Percentiles rank a stretch among this genome's conserved stretches.
These are phyloP conservation scores for Zygoascus sp. DNA, from an alignment of 1,139 yeast genomes.

Conservation along the genomic window DNA sequence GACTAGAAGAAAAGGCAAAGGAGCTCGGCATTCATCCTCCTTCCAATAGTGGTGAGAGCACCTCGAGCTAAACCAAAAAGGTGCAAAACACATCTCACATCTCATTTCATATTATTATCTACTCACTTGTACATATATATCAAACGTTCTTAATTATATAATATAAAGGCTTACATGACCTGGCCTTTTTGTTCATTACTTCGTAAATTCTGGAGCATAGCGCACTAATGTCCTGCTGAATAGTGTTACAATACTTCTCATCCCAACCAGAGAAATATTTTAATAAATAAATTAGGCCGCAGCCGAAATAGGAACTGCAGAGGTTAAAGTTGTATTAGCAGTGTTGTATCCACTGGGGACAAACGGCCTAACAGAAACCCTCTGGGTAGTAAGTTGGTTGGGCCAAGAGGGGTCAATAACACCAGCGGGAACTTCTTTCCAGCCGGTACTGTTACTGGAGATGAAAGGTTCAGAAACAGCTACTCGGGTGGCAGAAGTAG, in stretches of 20 bases:
- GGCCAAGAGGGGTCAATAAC: not conserved
- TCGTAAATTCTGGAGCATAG: too few species aligned
- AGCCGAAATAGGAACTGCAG: not conserved
- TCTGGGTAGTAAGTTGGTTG: not conserved
- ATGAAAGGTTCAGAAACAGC: not conserved
- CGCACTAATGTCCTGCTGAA: too few species aligned
- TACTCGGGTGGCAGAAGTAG: not conserved
- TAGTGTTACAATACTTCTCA: too few species aligned
- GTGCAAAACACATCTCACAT: not conserved
- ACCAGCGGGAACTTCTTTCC: not conserved
- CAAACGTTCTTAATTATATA: not conserved
- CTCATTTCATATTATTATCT: not conserved
- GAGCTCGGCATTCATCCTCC: constrained; percentile 47
- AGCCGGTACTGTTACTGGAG: not conserved
- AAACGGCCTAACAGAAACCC: not conserved
- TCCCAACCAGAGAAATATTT: too few species aligned
- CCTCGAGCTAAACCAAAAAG: not conserved
- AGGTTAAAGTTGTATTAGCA: not conserved
- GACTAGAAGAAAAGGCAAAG: constrained; percentile 67
- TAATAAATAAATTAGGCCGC: not conserved
- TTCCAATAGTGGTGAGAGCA: not conserved
- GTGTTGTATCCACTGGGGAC: not conserved
- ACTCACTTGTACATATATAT: not conserved
- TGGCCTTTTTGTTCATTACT: too few species aligned
- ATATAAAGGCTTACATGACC: too few species aligned